phyloP scores from a whole-genome alignment of 345 rosid genomes.

The Acer campestre region DNA sequence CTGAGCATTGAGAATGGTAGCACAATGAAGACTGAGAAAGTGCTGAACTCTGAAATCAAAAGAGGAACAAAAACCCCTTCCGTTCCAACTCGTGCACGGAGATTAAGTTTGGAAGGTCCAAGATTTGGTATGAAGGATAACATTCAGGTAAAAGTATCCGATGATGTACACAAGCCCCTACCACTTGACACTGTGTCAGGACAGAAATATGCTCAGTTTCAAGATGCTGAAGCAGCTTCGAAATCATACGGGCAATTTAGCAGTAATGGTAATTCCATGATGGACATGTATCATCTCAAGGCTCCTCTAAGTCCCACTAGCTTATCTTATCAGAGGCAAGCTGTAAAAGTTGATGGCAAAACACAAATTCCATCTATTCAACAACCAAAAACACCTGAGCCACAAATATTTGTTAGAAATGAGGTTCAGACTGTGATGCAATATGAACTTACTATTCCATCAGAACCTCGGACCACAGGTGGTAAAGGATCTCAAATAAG shows the following conservation, averaged over 20 bases:
- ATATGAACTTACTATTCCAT: conserved; percentile 35
- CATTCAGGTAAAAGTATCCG: conserved; percentile 29
- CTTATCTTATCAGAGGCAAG: conserved; percentile 39
- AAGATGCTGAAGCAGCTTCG: conserved; percentile 38
- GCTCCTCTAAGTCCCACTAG: conserved; percentile 62
- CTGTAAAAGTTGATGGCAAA: conserved; percentile 44
- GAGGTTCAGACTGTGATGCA: conserved; percentile 43
- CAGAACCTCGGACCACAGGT: conserved; percentile 44
- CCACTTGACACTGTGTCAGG: conserved; percentile 23
- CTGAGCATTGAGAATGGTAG: conserved; percentile 61
- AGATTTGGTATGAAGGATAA: conserved; percentile 39
- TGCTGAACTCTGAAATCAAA: conserved; percentile 39
- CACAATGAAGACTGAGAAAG: conserved; percentile 42
- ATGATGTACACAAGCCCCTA: conserved; percentile 22
- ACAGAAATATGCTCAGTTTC: conserved; percentile 35
- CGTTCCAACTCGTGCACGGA: conserved; percentile 43
- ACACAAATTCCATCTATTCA: conserved; percentile 56
- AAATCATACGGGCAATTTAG: conserved; percentile 28
- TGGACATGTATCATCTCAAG: conserved; percentile 34
- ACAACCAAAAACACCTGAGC: conserved; percentile 62
- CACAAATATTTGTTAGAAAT: conserved; percentile 35
- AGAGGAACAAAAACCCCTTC: conserved; percentile 57
- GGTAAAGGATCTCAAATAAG: conserved; percentile 78
- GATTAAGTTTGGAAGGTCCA: conserved; percentile 73
- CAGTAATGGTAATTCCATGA: conserved; percentile 29